Evolutionary conservation across 129 eudicot genomes (phyloP), one percentile per base, ranked within the genome.

Genomic region (Solidago caesia): DNA sequence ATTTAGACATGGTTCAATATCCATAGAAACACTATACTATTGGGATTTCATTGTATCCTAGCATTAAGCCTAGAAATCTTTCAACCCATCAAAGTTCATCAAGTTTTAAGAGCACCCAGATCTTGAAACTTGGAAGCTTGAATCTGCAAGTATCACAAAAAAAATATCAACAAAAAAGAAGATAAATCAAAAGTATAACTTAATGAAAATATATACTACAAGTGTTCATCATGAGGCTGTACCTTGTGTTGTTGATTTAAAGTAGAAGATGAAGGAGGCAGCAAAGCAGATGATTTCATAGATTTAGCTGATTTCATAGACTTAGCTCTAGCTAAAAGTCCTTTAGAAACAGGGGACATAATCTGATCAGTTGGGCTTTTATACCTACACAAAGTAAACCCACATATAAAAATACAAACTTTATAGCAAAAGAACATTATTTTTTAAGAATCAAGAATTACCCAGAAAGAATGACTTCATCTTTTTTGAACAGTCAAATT

Each of bases 351-450:
- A 53, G 96, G 96, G 4, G 97, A 92, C 87, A 92, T 84, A 79
- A 89, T 89, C 6, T 71, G 87, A 87, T 92, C 96, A 25, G 96
- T 92, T 70, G 97, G 97, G 51, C 97, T 92, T 4, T 88, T 83
- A 57, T 91, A 91, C 87, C 95, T 91, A 33, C 72, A 44, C 59
- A 43, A 80, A 78, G 16, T 46, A 7, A 26, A 10, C 27, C 26
- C 39, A 33, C 39, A 33, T 33, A 33, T 33, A 33, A 39, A 47
- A 4, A 74, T 14, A 46, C 14, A 63, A 16, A 62, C 68, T 16
- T 42, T 68, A 65, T 74, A 16, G 3, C 29, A 12, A 6, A 47
- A 21, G n/a, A 74, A 29, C 14, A 71, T 33, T 5, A 5, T 4
- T n/a, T n/a, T 15, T 65, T 6, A 43, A 16, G 16, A 1, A 7